Evolutionary conservation across 441 rosid species (phyloP), one percentile per base, ranked within the genome.

Genomic region (Populus tomentosa): DNA sequence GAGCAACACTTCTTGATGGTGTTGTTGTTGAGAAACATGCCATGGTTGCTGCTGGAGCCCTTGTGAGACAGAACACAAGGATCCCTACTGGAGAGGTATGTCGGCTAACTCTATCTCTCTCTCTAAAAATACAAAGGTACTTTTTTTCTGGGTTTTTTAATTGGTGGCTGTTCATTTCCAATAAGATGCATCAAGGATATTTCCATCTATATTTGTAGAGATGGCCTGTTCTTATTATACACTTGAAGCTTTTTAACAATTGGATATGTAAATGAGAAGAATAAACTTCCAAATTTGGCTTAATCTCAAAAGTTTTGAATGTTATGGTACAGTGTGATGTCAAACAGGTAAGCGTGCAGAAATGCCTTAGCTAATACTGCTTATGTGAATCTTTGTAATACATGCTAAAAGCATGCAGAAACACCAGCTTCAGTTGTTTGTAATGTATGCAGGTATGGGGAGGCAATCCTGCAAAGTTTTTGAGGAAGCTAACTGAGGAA

Each of bases 31-130:
- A 93, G 84, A 92, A 90, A 87, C 88, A 90, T 87, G 94, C 84
- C 40, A 91, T 95, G 93, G 94, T 93, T 84, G 96, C 98, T 78
- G 98, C 97, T 77, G 98, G 98, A 81, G 90, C 98, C 63, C 98
- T 95, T 82, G 98, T 93, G 67, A 84, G 98, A 78, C 98, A 93
- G 88, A 95, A 95, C 80, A 88, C 92, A 23, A 90, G 82, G 80
- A 92, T 95, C 82, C 93, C 97, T 75, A 53, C 94, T 38, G 94
- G 98, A 70, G 98, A 95, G 98, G 98, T 93, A 89, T 75, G 66
- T 73, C 23, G 40, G 24, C 42, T 46, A 28, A 8, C 53, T 33
- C 7, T 38, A 11, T 38, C 42, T 8, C 32, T 73, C 35, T 36
- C 2, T 6, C 1, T 14, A 9, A 23, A 36, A 72, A 6, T 61